Conservation (phyloP, 805 yeast species). For the Wickerhamiella lipophila region DNA sequence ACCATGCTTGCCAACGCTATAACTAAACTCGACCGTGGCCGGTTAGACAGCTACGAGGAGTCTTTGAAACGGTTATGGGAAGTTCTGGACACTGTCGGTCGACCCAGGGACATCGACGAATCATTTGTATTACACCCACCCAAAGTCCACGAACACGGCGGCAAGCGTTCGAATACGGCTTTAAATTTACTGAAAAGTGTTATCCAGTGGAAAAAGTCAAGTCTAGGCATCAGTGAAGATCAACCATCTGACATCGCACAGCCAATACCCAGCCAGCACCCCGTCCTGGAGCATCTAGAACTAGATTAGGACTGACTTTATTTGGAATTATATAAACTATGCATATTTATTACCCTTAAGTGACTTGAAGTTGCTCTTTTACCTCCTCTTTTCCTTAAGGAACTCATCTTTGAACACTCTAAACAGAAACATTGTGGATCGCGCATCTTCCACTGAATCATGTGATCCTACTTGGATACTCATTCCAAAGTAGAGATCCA, state of each 20-base stretch:
- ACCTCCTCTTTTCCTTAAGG: background rate
- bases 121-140: background rate
- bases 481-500: conserved; percentile 41
- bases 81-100: background rate
- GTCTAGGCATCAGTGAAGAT: background rate
- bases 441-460: conserved; percentile 84
- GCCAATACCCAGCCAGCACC: too few species aligned
- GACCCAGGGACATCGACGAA: background rate
- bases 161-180: background rate
- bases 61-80: background rate
- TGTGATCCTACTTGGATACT: conserved; percentile 67
- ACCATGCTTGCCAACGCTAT: background rate
- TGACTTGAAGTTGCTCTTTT: background rate
- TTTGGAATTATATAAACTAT: background rate
- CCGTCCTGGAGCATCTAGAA: too few species aligned
- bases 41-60: background rate
- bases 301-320: background rate
- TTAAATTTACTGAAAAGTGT: background rate
- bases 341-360: background rate
- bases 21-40: background rate
- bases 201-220: background rate
- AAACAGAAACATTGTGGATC: conserved; percentile 74
- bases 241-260: background rate
- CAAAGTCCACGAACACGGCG: background rate
- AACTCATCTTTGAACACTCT: conserved; percentile 13